Evolutionary conservation across 345 rosid species (phyloP).

Genomic region (Pugionium dolabratum): DNA sequence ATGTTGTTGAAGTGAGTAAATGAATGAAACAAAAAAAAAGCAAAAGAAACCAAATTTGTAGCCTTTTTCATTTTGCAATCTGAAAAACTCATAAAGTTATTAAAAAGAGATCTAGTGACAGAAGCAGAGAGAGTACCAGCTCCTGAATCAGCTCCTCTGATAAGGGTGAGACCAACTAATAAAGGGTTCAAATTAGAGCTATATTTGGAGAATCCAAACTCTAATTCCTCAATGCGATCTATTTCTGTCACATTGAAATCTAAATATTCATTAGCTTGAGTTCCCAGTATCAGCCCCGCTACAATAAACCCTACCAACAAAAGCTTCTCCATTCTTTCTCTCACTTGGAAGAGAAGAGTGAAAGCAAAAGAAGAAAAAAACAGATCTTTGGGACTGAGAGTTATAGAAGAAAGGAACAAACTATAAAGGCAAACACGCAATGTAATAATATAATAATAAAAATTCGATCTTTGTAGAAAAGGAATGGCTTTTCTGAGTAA

Average conservation of each 20-base stretch:
- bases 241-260: constrained; percentile 63
- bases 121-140: constrained; percentile 59
- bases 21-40: constrained; percentile 8
- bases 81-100: neutral
- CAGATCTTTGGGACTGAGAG: constrained; percentile 28
- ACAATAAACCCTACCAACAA: constrained; percentile 43
- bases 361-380: constrained; percentile 17
- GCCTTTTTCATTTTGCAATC: neutral
- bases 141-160: constrained; percentile 71
- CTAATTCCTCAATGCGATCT: constrained; percentile 49
- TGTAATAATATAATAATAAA: constrained; percentile 3
- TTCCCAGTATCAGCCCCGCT: constrained; percentile 34
- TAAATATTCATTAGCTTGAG: constrained; percentile 47
- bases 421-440: constrained; percentile 19
- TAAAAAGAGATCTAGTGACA: constrained; percentile 15
- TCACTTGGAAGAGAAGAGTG: constrained; percentile 26
- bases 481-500: neutral
- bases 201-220: constrained; percentile 49
- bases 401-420: constrained; percentile 36
- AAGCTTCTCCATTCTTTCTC: constrained; percentile 45
- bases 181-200: constrained; percentile 44
- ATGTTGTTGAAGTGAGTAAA: constrained; percentile 32
- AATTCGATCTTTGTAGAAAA: constrained; percentile 25
- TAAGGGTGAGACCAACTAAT: constrained; percentile 87
- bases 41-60: neutral